Base-by-base conservation (phyloP, 1,284 basidiomycete species). In the Cystobasidium slooffiae region DNA sequence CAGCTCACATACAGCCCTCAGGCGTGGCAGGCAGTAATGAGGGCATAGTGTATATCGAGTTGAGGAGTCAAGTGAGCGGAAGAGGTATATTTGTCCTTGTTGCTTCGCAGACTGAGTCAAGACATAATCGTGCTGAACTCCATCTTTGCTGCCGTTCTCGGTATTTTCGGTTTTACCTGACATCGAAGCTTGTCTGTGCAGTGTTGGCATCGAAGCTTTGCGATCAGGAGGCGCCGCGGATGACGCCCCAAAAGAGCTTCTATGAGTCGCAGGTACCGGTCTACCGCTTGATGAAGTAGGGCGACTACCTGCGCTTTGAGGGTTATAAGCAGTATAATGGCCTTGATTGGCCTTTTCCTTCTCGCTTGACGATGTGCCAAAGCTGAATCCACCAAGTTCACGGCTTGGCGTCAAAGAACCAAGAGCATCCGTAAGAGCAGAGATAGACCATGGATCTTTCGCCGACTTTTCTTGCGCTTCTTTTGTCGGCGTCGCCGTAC, bases 1-100 rank as follows among this genome's bases (percentile, higher is more conserved):
- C 31, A 97, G 85, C 10, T 91, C 91, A 82, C 94, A 96, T 20
- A 93, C 93, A n/a, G 90, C 87, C 12, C 94, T 87, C 20, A 97
- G 84, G 7, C 93, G 87, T 2, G 86, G 81, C 10, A 94, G 84
- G 80, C 92, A 94, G 88, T 92, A 94, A 16, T 76, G 77, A 0
- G 79, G 78, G 59, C 80, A 81, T 24, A 83, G 58, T 0, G 81
- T 76, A 75, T 81, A 81, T 44, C 69, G 56, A 20, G 80, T 75
- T 16, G 77, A 58, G 10, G 76, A 77, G 56, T 80, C 80, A 51
- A 67, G 72, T 12, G 77, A 65, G 43, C 79, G 77, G 77, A 81
- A 80, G 18, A 78, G 76, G 75, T 81, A 78, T 5, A 80, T 75
- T 47, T 79, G 77, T 5, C 44, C 76, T 75, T 58, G 76, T 90